Conservation (phyloP, 345 rosid genomes). For the Eutrema heterophyllum region DNA sequence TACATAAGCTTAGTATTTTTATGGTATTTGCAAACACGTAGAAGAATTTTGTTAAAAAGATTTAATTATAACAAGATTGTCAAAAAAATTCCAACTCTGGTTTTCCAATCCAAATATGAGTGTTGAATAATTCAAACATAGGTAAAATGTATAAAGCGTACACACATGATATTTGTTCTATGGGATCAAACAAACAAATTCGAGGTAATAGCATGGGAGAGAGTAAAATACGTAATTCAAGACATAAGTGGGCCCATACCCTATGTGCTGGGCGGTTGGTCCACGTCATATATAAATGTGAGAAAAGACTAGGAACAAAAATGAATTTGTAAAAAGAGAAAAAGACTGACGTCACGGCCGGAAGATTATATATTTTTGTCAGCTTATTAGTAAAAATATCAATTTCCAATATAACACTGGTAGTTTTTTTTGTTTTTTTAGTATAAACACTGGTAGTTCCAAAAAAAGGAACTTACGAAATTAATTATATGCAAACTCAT, state of each 20-base stretch:
- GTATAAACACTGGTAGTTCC: too few species aligned
- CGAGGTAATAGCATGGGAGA: neutral
- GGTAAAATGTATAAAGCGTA: neutral
- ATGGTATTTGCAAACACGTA: too few species aligned
- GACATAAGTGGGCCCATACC: neutral
- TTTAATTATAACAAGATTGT: too few species aligned
- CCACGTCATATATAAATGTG: neutral
- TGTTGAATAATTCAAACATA: neutral
- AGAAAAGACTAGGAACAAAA: neutral
- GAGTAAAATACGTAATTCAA: slow-evolving; percentile 8
- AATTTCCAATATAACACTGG: too few species aligned
- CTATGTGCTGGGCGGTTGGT: slow-evolving; percentile 4
- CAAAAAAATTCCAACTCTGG: too few species aligned
- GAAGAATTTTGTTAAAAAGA: too few species aligned
- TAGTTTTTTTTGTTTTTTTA: too few species aligned
- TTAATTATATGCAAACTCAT: neutral
- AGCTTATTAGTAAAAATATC: neutral
- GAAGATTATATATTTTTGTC: neutral
- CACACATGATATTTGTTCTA: neutral
- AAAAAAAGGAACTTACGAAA: neutral
- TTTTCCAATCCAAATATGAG: neutral
- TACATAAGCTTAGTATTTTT: too few species aligned
- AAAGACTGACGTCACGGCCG: neutral
- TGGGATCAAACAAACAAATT: neutral
- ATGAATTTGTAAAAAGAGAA: neutral